Percentiles rank a stretch among this genome's conserved stretches.
phyloP scores from a whole-genome alignment of 1,139 yeast species.

The Suhomyces atakaporum region DNA sequence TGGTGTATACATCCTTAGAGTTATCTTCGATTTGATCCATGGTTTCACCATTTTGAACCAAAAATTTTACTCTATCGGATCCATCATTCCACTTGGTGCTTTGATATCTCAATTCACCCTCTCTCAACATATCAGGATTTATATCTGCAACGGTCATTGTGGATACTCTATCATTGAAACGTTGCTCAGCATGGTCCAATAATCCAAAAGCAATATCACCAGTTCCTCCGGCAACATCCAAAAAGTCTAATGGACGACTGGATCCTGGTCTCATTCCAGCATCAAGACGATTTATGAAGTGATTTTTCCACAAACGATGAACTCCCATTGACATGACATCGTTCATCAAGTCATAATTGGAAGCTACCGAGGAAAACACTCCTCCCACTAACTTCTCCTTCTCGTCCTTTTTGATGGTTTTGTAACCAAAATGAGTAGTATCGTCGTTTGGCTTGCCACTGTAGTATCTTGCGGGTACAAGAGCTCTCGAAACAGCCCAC shows the following conservation, averaged over 20 bases:
- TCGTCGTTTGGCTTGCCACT: constrained; percentile 17
- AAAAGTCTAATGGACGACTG: constrained; percentile 71
- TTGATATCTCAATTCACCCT: constrained; percentile 78
- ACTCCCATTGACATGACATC: constrained; percentile 97
- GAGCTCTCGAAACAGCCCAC: constrained; percentile 1
- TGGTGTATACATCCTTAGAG: constrained; percentile 93
- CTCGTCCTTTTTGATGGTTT: constrained; percentile 75
- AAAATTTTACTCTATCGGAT: constrained; percentile 66
- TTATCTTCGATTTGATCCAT: constrained; percentile 81
- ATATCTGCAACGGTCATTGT: constrained; percentile 93
- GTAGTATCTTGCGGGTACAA: constrained; percentile 4
- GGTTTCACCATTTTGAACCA: constrained; percentile 91
- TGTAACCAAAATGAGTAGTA: constrained; percentile 92
- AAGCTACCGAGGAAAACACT: constrained; percentile 93
- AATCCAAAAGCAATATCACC: constrained; percentile 98
- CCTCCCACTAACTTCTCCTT: constrained; percentile 86
- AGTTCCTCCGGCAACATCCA: constrained; percentile 99
- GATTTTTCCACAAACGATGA: constrained; percentile 93
- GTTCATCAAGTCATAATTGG: constrained; percentile 93
- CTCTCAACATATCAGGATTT: constrained; percentile 92
- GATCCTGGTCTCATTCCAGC: constrained; percentile 94
- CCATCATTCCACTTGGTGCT: constrained; percentile 54
- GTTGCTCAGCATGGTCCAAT: constrained; percentile 82
- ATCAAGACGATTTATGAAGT: constrained; percentile 82
- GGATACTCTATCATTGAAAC: constrained; percentile 72